phyloP scores from a whole-genome alignment of 495 filamentous ascomycete species.

The Viridothelium virens region DNA sequence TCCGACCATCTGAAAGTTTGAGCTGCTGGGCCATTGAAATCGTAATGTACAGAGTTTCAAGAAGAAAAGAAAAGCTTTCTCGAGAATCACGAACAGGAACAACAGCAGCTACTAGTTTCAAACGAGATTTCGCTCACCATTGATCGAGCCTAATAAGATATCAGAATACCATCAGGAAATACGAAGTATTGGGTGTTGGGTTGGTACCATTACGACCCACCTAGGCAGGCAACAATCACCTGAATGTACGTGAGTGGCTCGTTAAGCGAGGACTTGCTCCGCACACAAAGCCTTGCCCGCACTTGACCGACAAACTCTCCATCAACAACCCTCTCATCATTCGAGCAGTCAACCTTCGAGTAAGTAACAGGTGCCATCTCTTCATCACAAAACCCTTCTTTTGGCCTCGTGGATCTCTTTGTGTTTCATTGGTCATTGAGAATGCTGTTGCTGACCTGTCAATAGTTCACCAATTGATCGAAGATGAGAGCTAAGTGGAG shows the following conservation, averaged over 20 bases:
- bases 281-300: background rate
- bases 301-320: background rate
- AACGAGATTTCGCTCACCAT: too few relatives aligned
- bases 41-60: background rate
- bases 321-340: conserved; percentile 4
- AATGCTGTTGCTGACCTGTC: background rate
- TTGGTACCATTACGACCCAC: too few relatives aligned
- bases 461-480: conserved; percentile 33
- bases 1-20: conserved; percentile 18
- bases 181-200: too few relatives aligned
- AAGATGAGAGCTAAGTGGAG: conserved; percentile 99
- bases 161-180: too few relatives aligned
- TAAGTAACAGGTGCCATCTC: background rate
- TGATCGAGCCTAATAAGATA: too few relatives aligned
- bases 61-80: too few relatives aligned
- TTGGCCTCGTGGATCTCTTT: background rate
- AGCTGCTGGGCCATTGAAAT: conserved; percentile 11
- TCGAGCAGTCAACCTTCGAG: conserved; percentile 4
- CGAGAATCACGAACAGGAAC: too few relatives aligned
- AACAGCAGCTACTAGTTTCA: too few relatives aligned
- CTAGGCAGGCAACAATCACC: too few relatives aligned
- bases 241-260: background rate
- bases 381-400: background rate
- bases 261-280: conserved; percentile 4
- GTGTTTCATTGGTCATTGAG: background rate